phyloP scores from a whole-genome alignment of 164 flowering plant genomes.

The Magnolia changhungtana region DNA sequence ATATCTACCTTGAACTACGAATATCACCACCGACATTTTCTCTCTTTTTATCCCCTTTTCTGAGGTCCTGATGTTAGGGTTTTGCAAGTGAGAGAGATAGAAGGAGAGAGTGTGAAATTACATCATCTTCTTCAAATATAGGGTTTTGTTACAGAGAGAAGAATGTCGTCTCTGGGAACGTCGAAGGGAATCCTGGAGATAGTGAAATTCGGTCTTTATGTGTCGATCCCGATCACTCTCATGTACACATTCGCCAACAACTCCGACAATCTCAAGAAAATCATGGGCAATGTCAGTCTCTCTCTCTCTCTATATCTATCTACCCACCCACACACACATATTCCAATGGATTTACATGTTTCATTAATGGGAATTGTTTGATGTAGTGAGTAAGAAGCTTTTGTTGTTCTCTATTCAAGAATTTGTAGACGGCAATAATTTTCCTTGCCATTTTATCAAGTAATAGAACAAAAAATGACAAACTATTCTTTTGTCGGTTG shows the following conservation, averaged over 20 bases:
- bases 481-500: too few species aligned
- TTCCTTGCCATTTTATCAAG: too few species aligned
- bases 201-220: slow-evolving; percentile 78
- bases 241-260: slow-evolving; percentile 81
- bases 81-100: too few species aligned
- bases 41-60: too few species aligned
- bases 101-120: too few species aligned
- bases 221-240: slow-evolving; percentile 59
- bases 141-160: neutral
- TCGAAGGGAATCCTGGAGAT: slow-evolving; percentile 77
- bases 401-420: too few species aligned
- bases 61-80: too few species aligned
- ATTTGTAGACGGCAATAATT: too few species aligned
- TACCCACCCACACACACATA: neutral
- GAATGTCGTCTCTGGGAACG: slow-evolving; percentile 70
- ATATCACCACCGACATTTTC: too few species aligned
- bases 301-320: slow-evolving; percentile 14
- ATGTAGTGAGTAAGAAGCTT: neutral
- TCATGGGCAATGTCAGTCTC: slow-evolving; percentile 60
- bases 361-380: neutral
- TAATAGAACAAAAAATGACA: too few species aligned
- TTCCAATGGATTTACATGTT: too few species aligned
- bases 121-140: neutral
- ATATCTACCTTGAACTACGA: too few species aligned
- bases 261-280: slow-evolving; percentile 55